A percentile compares a stretch with the other conserved stretches of the same genome.
Evolutionary conservation across 257 asterid genomes (phyloP).

Genomic region (Mentha longifolia): DNA sequence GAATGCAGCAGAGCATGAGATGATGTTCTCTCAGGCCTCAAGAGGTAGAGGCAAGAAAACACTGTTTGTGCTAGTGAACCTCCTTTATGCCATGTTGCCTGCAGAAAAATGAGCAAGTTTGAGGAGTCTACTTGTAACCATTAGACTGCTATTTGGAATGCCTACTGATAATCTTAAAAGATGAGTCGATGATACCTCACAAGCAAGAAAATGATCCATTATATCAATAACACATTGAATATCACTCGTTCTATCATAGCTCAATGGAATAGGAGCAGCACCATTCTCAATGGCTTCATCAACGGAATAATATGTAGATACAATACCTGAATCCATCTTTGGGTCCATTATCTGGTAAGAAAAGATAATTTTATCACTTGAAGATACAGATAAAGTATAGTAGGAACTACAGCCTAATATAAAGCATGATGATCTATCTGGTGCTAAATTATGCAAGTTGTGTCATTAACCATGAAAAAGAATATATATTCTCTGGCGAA

Average conservation of each 20-base stretch:
- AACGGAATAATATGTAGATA: conserved; percentile 84
- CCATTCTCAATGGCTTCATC: conserved; percentile 97
- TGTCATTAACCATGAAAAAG: too few species aligned
- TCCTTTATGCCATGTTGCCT: conserved; percentile 99
- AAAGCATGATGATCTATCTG: conserved; percentile 9
- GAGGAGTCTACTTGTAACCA: conserved; percentile 18
- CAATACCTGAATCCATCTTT: conserved; percentile 99
- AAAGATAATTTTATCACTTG: conserved; percentile 36
- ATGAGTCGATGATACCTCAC: conserved; percentile 71
- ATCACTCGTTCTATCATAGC: conserved; percentile 80
- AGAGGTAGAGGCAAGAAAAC: conserved; percentile 87
- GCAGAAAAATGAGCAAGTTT: conserved; percentile 35
- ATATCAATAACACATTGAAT: conserved; percentile 70
- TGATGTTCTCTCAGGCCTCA: conserved; percentile 91
- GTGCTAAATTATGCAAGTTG: neutral
- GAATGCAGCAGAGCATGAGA: conserved; percentile 89
- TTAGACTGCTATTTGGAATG: conserved; percentile 9
- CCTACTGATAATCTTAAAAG: neutral
- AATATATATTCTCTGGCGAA: neutral
- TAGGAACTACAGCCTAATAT: conserved; percentile 20
- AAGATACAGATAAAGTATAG: conserved; percentile 25
- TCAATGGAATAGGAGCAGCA: conserved; percentile 96
- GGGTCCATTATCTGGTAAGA: conserved; percentile 93
- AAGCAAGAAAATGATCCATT: conserved; percentile 94
- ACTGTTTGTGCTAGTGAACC: conserved; percentile 95